Evolutionary conservation across 164 flowering plant genomes (phyloP).

Genomic region (Magnolia changhungtana): DNA sequence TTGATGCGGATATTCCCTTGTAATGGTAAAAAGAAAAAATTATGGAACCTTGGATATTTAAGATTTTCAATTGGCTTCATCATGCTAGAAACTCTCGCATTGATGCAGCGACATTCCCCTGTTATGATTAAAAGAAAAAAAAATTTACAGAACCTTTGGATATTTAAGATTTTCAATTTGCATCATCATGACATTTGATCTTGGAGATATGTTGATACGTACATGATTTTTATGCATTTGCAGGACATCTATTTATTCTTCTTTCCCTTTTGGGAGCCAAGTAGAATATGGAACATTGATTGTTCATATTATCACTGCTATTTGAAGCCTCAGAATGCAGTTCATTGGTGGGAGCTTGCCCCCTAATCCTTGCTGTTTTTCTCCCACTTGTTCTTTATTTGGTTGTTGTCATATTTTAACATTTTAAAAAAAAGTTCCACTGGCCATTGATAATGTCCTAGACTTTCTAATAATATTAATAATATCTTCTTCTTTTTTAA

Average conservation of each 20-base stretch:
- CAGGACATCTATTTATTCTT: neutral
- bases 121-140: neutral
- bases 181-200: neutral
- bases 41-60: too few species aligned
- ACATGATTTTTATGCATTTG: neutral
- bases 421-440: too few species aligned
- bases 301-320: too few species aligned
- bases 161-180: neutral
- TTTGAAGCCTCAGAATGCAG: too few species aligned
- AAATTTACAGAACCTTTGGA: neutral
- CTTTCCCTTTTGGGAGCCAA: neutral
- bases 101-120: neutral
- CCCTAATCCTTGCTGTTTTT: too few species aligned
- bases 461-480: too few species aligned
- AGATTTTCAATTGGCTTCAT: neutral
- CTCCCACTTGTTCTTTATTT: too few species aligned
- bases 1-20: neutral
- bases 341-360: too few species aligned
- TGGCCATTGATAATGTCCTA: too few species aligned
- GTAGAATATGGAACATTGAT: too few species aligned
- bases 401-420: too few species aligned
- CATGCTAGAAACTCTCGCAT: neutral
- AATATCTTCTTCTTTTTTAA: too few species aligned
- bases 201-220: neutral
- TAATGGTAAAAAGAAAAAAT: neutral